Conservation (phyloP, 805 yeast species). For the Wickerhamiella vanderwaltii region DNA sequence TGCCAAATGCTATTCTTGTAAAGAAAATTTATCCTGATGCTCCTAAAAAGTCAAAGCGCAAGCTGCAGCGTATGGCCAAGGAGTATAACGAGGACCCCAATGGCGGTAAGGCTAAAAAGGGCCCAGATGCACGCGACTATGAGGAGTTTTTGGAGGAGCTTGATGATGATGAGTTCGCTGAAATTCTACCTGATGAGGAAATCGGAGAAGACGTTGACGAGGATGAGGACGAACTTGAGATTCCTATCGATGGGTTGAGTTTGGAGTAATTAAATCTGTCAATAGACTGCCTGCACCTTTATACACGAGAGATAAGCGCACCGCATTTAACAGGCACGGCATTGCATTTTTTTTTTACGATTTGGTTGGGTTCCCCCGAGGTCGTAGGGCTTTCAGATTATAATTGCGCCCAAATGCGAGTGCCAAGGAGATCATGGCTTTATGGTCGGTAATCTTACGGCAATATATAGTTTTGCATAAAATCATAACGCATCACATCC, state of each 20-base stretch:
- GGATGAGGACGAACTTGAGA: slow-evolving; percentile 5
- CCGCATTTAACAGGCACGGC: too few relatives aligned
- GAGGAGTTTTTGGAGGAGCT: slow-evolving; percentile 84
- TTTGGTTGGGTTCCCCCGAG: too few relatives aligned
- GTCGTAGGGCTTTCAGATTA: too few relatives aligned
- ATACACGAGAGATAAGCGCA: too few relatives aligned
- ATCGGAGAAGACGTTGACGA: neutral
- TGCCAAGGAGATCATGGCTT: too few relatives aligned
- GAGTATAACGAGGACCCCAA: slow-evolving; percentile 85
- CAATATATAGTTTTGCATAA: too few relatives aligned
- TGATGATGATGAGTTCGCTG: slow-evolving; percentile 80
- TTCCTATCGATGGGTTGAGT: slow-evolving; percentile 6
- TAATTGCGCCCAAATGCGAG: too few relatives aligned
- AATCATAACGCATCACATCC: too few relatives aligned
- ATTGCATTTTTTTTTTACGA: too few relatives aligned
- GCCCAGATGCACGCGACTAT: slow-evolving; percentile 60
- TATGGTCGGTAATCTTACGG: too few relatives aligned
- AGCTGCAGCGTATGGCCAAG: slow-evolving; percentile 92
- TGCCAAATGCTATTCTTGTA: slow-evolving; percentile 74
- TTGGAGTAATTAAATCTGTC: too few relatives aligned
- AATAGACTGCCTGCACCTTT: too few relatives aligned
- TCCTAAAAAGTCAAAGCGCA: slow-evolving; percentile 71
- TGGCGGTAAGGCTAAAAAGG: slow-evolving; percentile 70
- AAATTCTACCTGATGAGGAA: slow-evolving; percentile 29
- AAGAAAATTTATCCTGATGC: slow-evolving; percentile 84